Conservation (phyloP, 1,284 basidiomycete species). For the Erythrobasidium hasegawianum region DNA sequence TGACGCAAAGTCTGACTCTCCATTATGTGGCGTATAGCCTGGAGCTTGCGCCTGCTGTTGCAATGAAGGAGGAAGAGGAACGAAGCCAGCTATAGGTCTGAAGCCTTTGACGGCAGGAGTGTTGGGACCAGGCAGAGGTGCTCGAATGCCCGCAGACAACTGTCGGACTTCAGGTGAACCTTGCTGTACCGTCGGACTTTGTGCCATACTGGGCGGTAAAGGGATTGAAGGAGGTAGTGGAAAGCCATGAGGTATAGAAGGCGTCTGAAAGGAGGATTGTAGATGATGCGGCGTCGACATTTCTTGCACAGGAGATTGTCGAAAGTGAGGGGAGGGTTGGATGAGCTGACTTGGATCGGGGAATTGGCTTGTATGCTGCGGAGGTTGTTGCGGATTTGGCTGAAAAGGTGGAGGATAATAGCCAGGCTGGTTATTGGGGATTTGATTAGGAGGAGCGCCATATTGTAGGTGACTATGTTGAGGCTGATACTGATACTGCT, state of each 20-base stretch:
- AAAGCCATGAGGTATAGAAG: constrained; percentile 8
- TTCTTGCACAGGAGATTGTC: neutral
- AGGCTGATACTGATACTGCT: constrained; percentile 12
- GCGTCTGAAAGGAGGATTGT: neutral
- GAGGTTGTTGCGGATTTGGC: constrained; percentile 3
- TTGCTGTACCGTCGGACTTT: neutral
- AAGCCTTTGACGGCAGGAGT: constrained; percentile 13
- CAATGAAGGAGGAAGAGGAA: neutral
- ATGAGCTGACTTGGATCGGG: neutral
- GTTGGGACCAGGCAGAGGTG: constrained; percentile 29
- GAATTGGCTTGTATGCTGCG: neutral
- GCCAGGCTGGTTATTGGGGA: constrained; percentile 3
- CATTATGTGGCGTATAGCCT: neutral
- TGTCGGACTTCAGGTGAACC: constrained; percentile 4
- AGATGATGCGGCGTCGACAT: neutral
- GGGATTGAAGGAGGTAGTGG: constrained; percentile 8
- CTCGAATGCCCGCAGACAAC: constrained; percentile 23
- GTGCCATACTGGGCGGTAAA: neutral
- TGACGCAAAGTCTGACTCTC: neutral
- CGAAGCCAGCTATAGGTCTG: constrained; percentile 25
- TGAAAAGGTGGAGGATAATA: neutral
- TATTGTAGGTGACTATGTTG: too few relatives aligned
- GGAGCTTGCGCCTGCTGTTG: neutral
- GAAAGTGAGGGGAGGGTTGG: constrained; percentile 12
- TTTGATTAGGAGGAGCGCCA: neutral